Base-by-base conservation (phyloP, 164 flowering plant species). In the Chimonanthus salicifolius region DNA sequence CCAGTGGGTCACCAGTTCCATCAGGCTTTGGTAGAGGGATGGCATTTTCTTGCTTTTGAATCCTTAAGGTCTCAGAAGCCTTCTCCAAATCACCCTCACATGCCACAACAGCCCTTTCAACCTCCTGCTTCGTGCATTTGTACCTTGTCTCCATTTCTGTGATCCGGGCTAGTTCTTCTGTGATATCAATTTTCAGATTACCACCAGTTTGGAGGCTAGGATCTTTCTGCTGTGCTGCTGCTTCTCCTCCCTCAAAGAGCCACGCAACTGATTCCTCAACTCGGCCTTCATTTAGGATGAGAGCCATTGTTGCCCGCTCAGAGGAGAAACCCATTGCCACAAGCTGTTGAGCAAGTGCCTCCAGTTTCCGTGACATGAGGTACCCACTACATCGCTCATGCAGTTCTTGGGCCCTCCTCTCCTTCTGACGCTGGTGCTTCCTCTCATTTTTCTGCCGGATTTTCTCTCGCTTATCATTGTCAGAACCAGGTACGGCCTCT, bases 361-460 rank as follows among this genome's bases (percentile, higher is more conserved):
- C 96, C 64, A 95, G 85, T 82, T 92, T 95, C 72, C 98, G 85
- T 5, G 98, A 91, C 94, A 92, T 95, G 45, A 95, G 88, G 74
- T 92, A 95, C n/a, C 92, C 90, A 75, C 80, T 78, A 80, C 98
- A 95, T 8, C 84, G 81, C 74, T 93, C 98, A 79, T 86, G 98
- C 84, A 95, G 77, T 74, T 95, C 98, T 74, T 88, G 98, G 7
- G 94, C 97, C 47, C 99, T 84, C 78, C 87, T 87, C 81, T 95
- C 99, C 80, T 85, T 92, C 78, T 92, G 99, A 6, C 98, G 92
- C 76, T 91, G 99, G 79, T 95, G 99, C 79, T 95, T 95, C 83
- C 85, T 84, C 85, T 95, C 99, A 85, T 95, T 95, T 81, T 95
- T 92, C 75, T 86, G 96, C 49, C 99, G 89, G 69, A 88, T 90